These are phyloP conservation scores for Yamadazyma sp. DNA, from an alignment of 805 yeast species.

Conservation along the genomic window DNA sequence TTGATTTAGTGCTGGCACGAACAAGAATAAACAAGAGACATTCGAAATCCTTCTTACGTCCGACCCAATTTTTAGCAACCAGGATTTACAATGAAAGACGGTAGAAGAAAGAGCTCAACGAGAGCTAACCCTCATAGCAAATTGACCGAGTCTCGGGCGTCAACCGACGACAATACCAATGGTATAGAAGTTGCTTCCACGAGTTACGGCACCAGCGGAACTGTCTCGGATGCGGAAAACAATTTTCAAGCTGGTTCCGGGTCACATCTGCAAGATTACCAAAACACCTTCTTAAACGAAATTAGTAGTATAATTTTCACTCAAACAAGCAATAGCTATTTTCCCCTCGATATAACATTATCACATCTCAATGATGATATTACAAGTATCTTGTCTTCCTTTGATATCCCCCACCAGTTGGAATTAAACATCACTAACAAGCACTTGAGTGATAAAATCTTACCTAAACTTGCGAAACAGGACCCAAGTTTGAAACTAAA, in stretches of 20 bases:
- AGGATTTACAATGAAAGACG: constrained; percentile 2
- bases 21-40: no score
- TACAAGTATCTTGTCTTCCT: not conserved
- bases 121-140: no score
- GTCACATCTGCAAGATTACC: not conserved
- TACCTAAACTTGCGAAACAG: constrained; percentile 15
- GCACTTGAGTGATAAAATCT: constrained; percentile 12
- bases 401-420: not conserved
- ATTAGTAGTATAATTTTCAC: constrained; percentile 8
- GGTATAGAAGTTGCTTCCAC: no score
- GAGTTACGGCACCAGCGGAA: no score
- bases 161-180: no score
- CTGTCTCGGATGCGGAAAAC: no score
- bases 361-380: constrained; percentile 2
- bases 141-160: no score
- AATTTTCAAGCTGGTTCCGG: not conserved
- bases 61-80: no score
- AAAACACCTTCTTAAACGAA: constrained; percentile 4
- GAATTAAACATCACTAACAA: constrained; percentile 4
- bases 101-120: no score
- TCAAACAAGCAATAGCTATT: constrained; percentile 7
- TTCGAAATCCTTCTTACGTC: no score
- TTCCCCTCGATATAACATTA: constrained; percentile 7
- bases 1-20: no score
- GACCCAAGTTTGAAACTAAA: constrained; percentile 18